These are phyloP conservation scores for Pseudoneurospora amorphoporcata DNA, from an alignment of 495 filamentous ascomycete genomes.

Conservation along the genomic window DNA sequence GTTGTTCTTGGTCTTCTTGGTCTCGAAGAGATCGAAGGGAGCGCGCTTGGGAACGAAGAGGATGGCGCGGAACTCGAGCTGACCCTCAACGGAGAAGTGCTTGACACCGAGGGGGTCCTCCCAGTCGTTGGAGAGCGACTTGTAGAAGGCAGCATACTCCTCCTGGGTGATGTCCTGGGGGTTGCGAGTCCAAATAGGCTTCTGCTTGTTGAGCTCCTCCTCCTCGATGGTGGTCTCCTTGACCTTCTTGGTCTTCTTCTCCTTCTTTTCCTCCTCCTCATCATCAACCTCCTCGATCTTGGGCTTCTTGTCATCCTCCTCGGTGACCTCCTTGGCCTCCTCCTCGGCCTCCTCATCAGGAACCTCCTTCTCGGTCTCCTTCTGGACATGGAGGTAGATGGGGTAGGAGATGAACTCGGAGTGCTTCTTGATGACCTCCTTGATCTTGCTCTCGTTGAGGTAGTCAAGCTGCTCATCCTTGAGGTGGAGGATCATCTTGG, in stretches of 20 bases:
- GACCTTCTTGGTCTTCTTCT: slow-evolving; percentile 97
- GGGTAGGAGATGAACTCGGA: slow-evolving; percentile 99
- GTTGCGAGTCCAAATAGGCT: slow-evolving; percentile 99
- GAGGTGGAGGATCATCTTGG: slow-evolving; percentile 94
- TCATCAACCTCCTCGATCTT: slow-evolving; percentile 75
- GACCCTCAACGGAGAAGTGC: slow-evolving; percentile 99
- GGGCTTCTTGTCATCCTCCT: slow-evolving; percentile 69
- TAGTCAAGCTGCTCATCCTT: slow-evolving; percentile 99
- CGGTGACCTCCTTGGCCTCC: slow-evolving; percentile 65
- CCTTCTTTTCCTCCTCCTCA: slow-evolving; percentile 70
- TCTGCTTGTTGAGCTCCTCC: slow-evolving; percentile 99
- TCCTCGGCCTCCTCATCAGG: slow-evolving; percentile 96
- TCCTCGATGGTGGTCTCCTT: slow-evolving; percentile 98
- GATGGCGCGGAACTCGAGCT: slow-evolving; percentile 99
- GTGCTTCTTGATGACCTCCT: slow-evolving; percentile 99
- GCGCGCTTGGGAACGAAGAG: slow-evolving; percentile 99
- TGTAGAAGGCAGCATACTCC: slow-evolving; percentile 99
- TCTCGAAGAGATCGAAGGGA: slow-evolving; percentile 99
- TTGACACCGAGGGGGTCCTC: slow-evolving; percentile 99
- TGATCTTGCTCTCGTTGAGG: slow-evolving; percentile 97
- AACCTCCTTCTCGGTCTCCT: slow-evolving; percentile 98
- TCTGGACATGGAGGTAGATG: slow-evolving; percentile 97
- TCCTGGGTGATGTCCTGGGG: slow-evolving; percentile 89
- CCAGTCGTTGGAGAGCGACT: slow-evolving; percentile 99
- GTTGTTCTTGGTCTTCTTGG: slow-evolving; percentile 99